phyloP scores from a whole-genome alignment of 2,329 filamentous ascomycete genomes.

The Penicillium sp. region DNA sequence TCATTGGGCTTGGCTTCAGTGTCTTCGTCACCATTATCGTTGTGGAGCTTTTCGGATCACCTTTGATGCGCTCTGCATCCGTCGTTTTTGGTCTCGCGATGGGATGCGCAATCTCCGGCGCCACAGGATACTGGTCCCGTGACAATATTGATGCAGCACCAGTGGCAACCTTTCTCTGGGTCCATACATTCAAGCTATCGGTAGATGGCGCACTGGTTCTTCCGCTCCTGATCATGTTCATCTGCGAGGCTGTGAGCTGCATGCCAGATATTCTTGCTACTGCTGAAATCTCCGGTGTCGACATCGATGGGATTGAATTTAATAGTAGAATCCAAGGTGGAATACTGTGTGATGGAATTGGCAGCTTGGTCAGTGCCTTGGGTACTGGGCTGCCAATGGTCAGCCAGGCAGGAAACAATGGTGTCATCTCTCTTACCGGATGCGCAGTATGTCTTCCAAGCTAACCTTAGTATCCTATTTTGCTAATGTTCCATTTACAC shows the following conservation, averaged over 20 bases:
- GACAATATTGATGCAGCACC: slow-evolving; percentile 70
- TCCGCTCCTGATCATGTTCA: slow-evolving; percentile 55
- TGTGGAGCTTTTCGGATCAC: slow-evolving; percentile 77
- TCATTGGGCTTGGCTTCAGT: slow-evolving; percentile 75
- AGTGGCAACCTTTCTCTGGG: slow-evolving; percentile 65
- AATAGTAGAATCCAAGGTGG: slow-evolving; percentile 67
- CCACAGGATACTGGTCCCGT: slow-evolving; percentile 75
- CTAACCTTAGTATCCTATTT: not conserved
- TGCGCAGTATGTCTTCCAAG: slow-evolving; percentile 55
- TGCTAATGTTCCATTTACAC: not conserved
- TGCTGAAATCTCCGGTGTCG: slow-evolving; percentile 61
- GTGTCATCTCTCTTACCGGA: slow-evolving; percentile 76
- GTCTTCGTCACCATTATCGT: slow-evolving; percentile 79
- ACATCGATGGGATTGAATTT: slow-evolving; percentile 63
- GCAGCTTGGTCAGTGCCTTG: slow-evolving; percentile 71
- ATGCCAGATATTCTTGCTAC: slow-evolving; percentile 71
- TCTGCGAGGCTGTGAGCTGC: slow-evolving; percentile 66
- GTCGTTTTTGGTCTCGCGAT: slow-evolving; percentile 73
- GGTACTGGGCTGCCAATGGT: slow-evolving; percentile 80
- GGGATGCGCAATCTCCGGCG: slow-evolving; percentile 76
- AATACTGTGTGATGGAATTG: slow-evolving; percentile 72
- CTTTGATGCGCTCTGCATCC: slow-evolving; percentile 79
- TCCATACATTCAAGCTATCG: slow-evolving; percentile 62
- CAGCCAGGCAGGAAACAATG: slow-evolving; percentile 82
- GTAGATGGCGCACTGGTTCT: slow-evolving; percentile 64